phyloP scores from a whole-genome alignment of 2,329 filamentous ascomycete species.

The Purpureocillium takamizusanense region DNA sequence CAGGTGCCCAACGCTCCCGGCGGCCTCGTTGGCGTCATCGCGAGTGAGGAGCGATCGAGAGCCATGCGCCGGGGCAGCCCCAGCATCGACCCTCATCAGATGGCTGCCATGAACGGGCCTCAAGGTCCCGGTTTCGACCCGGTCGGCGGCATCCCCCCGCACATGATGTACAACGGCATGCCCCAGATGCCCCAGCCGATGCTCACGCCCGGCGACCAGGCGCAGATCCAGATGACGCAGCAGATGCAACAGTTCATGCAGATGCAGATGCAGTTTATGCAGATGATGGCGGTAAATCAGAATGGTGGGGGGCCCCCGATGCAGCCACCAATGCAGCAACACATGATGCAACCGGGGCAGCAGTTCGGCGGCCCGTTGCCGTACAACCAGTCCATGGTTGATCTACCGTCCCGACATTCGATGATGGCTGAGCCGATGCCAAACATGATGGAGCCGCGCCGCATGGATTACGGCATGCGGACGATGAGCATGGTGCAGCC shows the following conservation, averaged over 20 bases:
- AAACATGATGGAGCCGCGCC: slow-evolving; percentile 29
- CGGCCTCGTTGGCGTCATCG: slow-evolving; percentile 81
- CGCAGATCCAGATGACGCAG: slow-evolving; percentile 71
- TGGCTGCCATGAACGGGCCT: slow-evolving; percentile 25
- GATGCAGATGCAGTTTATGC: slow-evolving; percentile 93
- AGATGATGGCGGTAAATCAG: slow-evolving; percentile 55
- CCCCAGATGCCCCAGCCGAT: slow-evolving; percentile 35
- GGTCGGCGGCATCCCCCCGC: slow-evolving; percentile 35
- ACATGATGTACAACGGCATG: slow-evolving; percentile 29
- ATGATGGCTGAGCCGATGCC: slow-evolving; percentile 34
- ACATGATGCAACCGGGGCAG: not conserved
- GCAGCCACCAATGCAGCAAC: slow-evolving; percentile 1
- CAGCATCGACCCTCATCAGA: slow-evolving; percentile 45
- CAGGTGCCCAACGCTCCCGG: slow-evolving; percentile 48
- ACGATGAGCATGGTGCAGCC: slow-evolving; percentile 82
- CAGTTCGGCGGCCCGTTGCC: slow-evolving; percentile 14
- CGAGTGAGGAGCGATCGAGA: slow-evolving; percentile 69
- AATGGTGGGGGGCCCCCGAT: slow-evolving; percentile 12
- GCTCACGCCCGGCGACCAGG: slow-evolving; percentile 57
- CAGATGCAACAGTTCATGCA: slow-evolving; percentile 86
- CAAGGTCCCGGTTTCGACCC: slow-evolving; percentile 37
- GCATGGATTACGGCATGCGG: slow-evolving; percentile 41
- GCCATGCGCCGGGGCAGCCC: slow-evolving; percentile 74
- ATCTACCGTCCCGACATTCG: slow-evolving; percentile 34
- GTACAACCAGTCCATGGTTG: slow-evolving; percentile 32